Conservation (phyloP, 768 basidiomycete species). For the Sarcodon aspratus region DNA sequence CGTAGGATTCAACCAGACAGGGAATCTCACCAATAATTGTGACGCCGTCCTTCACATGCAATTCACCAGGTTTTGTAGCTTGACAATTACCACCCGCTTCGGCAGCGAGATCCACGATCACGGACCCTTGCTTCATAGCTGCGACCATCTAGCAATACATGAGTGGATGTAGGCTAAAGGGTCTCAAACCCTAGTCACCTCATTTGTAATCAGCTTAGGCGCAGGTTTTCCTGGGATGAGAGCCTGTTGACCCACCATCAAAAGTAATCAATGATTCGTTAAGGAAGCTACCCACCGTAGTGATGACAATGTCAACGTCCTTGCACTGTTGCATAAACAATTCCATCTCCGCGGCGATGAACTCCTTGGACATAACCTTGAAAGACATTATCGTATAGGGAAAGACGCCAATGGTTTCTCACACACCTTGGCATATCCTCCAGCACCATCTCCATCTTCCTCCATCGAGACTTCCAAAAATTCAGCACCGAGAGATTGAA, state of each 20-base stretch:
- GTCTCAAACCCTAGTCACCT: slow-evolving; percentile 19
- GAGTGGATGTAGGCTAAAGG: not conserved
- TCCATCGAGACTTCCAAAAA: slow-evolving; percentile 74
- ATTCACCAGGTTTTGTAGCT: slow-evolving; percentile 68
- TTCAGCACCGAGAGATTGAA: slow-evolving; percentile 83
- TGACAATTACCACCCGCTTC: slow-evolving; percentile 89
- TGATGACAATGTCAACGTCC: slow-evolving; percentile 84
- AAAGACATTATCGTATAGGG: not conserved
- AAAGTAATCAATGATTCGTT: not conserved
- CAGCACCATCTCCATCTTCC: slow-evolving; percentile 74
- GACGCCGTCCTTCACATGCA: slow-evolving; percentile 61
- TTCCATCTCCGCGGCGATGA: slow-evolving; percentile 81
- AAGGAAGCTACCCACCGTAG: slow-evolving; percentile 39
- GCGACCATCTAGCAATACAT: slow-evolving; percentile 47
- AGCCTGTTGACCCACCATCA: slow-evolving; percentile 29
- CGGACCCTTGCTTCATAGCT: slow-evolving; percentile 88
- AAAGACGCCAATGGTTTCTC: not conserved
- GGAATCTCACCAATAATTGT: slow-evolving; percentile 55
- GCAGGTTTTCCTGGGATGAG: slow-evolving; percentile 82
- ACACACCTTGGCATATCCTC: slow-evolving; percentile 70
- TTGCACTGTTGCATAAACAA: slow-evolving; percentile 82
- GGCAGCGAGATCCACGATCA: slow-evolving; percentile 79
- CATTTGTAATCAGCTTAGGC: slow-evolving; percentile 72
- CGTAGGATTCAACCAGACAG: not conserved
- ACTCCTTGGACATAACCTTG: slow-evolving; percentile 72